Percentiles rank a stretch among this genome's conserved stretches.
Conservation (phyloP, 176 grass and related monocot species). For the Bonia amplexicaulis region DNA sequence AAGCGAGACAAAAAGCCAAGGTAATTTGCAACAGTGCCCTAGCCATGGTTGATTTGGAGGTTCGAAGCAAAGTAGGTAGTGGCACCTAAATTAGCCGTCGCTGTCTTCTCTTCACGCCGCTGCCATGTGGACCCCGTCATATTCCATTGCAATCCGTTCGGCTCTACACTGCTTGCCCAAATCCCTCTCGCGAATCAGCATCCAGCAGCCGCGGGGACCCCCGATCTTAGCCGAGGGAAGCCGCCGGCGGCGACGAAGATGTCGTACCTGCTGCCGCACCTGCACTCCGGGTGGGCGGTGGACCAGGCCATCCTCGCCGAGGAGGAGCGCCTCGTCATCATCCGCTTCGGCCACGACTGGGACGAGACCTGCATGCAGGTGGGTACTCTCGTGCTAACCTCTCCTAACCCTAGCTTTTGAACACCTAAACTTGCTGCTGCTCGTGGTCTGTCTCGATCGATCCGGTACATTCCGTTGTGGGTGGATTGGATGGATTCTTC, state of each 20-base stretch:
- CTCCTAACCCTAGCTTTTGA: neutral
- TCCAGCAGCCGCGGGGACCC: too few species aligned
- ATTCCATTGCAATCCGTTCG: neutral
- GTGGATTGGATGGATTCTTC: neutral
- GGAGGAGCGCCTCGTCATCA: constrained; percentile 98
- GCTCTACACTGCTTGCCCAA: neutral
- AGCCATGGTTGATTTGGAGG: too few species aligned
- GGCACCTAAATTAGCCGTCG: too few species aligned
- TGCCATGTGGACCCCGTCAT: too few species aligned
- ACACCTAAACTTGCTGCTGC: neutral
- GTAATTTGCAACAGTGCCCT: too few species aligned
- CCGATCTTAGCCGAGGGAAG: too few species aligned
- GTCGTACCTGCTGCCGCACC: constrained; percentile 95
- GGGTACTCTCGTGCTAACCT: neutral
- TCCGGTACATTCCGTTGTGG: neutral
- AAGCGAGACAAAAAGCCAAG: too few species aligned
- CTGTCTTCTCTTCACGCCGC: too few species aligned
- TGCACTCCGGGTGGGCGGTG: constrained; percentile 97
- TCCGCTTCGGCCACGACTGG: constrained; percentile 98
- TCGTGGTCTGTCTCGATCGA: neutral
- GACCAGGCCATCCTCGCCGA: constrained; percentile 98
- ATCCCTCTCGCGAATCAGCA: neutral
- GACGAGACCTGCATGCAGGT: constrained; percentile 99
- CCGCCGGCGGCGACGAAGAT: constrained; percentile 22
- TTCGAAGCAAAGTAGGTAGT: too few species aligned